Base-by-base conservation (phyloP, 768 basidiomycete species). In the Kwoniella shandongensis region DNA sequence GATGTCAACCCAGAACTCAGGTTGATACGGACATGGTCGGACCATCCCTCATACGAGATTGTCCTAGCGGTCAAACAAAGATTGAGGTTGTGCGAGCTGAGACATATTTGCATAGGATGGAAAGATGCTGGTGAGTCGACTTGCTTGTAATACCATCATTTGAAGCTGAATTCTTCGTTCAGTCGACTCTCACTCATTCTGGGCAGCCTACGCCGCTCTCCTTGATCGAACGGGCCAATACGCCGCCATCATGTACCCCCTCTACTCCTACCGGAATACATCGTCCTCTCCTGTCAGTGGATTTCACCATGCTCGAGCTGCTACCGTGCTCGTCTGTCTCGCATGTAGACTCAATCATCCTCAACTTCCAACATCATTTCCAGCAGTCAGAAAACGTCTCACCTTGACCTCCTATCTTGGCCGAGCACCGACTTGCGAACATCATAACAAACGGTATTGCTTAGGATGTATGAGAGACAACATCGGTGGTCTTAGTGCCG, bases 181-280 rank as follows among this genome's bases (percentile, higher is more conserved):
- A 64, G 63, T 57, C 54, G 59, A 64, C 45, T 61, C 63, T 6
- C 54, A 64, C 40, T 22, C 56, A 1, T 64, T 64, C 45, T 64
- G 63, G 63, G 51, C 54, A 8, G 13, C 36, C 1, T 61, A 57
- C 35, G 53, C 63, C 2, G 44, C 57, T 13, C 41, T 64, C n/a
- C 36, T 64, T 40, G 59, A 64, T 26, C 53, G 51, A 8, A 48
- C 64, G 26, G 44, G 48, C 27, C 46, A 44, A 25, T 50, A 61
- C 40, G 25, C 23, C 22, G 59, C 62, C 7, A 59, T 54, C 2
- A 25, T 61, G 20, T 35, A 25, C 25, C n/a, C n/a, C n/a, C n/a
- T n/a, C n/a, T n/a, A n/a, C n/a, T n/a, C n/a, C n/a, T n/a, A n/a
- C n/a, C n/a, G n/a, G n/a, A n/a, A n/a, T n/a, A n/a, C n/a, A n/a